These are phyloP conservation scores for Solanum gandarillasii DNA, from an alignment of 257 asterid species.

Conservation along the genomic window DNA sequence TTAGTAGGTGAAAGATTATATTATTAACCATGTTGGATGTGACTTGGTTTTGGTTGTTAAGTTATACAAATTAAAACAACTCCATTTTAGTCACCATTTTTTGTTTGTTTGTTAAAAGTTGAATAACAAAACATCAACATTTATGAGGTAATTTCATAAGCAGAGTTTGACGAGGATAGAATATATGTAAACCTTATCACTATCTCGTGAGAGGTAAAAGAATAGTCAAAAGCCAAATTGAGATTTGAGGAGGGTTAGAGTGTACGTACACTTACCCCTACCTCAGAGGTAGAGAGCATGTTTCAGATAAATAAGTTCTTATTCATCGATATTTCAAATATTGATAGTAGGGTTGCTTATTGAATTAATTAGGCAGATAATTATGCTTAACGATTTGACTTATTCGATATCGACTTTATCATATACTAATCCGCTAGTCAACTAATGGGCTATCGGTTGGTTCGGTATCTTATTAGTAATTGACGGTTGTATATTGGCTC, in stretches of 20 bases:
- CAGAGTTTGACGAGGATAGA: fast-evolving
- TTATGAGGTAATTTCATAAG: background rate
- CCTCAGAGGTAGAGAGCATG: background rate
- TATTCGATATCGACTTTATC: no score
- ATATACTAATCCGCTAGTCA: background rate
- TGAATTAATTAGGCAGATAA: no score
- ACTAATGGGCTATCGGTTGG: fast-evolving
- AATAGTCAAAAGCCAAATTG: no score
- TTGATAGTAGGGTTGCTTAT: background rate
- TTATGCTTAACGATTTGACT: fast-evolving
- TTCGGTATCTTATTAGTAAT: fast-evolving
- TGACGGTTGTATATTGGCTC: fast-evolving
- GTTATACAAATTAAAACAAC: background rate
- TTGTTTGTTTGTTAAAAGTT: background rate
- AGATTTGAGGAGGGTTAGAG: fast-evolving
- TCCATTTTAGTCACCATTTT: background rate
- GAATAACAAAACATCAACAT: background rate
- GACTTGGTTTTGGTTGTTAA: background rate
- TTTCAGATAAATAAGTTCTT: background rate
- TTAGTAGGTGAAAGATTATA: background rate
- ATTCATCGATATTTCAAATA: background rate
- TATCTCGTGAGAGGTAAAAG: background rate
- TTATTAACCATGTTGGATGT: background rate
- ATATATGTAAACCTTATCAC: fast-evolving
- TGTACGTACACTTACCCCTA: fast-evolving